Evolutionary conservation across 192 early-diverging fungal species (phyloP).

Genomic region (Haplosporangium gracile): DNA sequence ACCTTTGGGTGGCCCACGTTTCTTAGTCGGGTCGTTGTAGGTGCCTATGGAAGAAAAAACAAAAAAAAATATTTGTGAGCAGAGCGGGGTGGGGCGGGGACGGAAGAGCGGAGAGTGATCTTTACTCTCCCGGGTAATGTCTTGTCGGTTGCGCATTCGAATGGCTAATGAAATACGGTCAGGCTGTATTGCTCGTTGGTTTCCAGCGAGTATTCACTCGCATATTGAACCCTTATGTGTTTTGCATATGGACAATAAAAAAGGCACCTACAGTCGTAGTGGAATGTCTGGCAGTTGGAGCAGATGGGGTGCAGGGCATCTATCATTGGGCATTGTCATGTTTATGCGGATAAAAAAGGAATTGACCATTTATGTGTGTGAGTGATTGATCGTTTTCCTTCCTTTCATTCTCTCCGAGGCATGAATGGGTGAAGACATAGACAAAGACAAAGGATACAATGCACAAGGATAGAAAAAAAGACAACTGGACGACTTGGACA

Average conservation of each 20-base stretch:
- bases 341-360: neutral
- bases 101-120: neutral
- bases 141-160: neutral
- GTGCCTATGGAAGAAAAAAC: conserved; percentile 33
- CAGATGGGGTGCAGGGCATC: conserved; percentile 52
- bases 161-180: neutral
- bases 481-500: neutral
- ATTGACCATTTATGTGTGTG: neutral
- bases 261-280: conserved; percentile 47
- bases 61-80: conserved; percentile 6
- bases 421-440: neutral
- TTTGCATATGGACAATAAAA: neutral
- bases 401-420: neutral
- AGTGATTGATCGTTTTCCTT: neutral
- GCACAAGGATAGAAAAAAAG: neutral
- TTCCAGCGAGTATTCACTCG: neutral
- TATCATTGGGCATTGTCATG: neutral
- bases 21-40: conserved; percentile 63
- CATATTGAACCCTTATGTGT: neutral
- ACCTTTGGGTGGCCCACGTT: conserved; percentile 67
- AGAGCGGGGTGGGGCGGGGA: neutral
- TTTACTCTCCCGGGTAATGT: neutral
- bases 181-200: neutral
- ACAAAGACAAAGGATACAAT: neutral
- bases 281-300: conserved; percentile 52